Base-by-base conservation (phyloP, 176 grass and related monocot genomes). In the Carex kokanica region DNA sequence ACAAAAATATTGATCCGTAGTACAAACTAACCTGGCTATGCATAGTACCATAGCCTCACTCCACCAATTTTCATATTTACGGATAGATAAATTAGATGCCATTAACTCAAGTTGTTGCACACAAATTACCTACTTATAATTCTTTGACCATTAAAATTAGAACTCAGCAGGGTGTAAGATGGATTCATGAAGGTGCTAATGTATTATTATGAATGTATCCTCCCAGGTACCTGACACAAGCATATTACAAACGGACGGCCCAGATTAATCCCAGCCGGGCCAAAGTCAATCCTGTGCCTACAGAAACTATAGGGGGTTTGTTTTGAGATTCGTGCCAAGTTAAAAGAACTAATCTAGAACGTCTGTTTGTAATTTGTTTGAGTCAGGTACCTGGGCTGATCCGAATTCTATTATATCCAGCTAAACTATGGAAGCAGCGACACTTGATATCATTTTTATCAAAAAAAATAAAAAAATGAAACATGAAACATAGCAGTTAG, bases 401-500 rank as follows among this genome's bases (percentile, higher is more conserved):
- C 32, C 36, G 36, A 38, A 38, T 38, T 38, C 4, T 68, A 38
- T 11, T 68, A n/a, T 68, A 40, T 34, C 31, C 18, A 68, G 32
- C 32, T 40, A 68, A 40, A 68, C 32, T n/a, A 23, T 21, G 18
- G n/a, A 60, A 66, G 27, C 24, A 10, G 64, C 5, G 10, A 67
- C 27, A 16, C 14, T 68, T 60, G n/a, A 59, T 6, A 60, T 66
- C 13, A 16, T 66, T 6, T 64, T 64, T 29, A 32, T 32, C 20
- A 34, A 11, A 65, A 70, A 72, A n/a, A 15, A 74, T 52, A 74
- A 14, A 3, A 66, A 17, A 7, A 17, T 0, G 16, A 51, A 74
- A 74, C 24, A 74, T 51, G 43, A 25, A 49, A 27, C 20, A 15
- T 74, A 51, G 70, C 70, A 52, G 24, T 74, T 74, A 82, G 60